These are phyloP conservation scores for Rhizophora apiculata DNA, from an alignment of 345 rosid species.

Conservation along the genomic window DNA sequence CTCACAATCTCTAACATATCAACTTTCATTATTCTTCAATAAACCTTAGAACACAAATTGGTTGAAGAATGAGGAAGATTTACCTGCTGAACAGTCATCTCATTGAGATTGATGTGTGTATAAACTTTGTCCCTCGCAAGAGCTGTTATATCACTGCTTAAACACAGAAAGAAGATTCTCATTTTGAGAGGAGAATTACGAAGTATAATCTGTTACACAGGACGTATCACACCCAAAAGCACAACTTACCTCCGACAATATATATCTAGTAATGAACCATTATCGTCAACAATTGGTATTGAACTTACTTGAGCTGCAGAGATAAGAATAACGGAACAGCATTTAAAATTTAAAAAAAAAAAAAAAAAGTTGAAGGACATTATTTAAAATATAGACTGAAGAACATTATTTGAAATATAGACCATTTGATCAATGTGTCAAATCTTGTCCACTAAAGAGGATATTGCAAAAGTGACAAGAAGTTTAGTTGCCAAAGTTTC, in stretches of 20 bases:
- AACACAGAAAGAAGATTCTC: background rate
- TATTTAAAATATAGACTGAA: background rate
- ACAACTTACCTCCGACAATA: slow-evolving; percentile 30
- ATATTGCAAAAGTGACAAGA: background rate
- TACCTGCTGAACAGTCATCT: slow-evolving; percentile 35
- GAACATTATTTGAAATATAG: background rate
- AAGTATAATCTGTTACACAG: background rate
- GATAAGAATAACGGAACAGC: background rate
- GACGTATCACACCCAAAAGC: background rate
- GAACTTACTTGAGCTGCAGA: slow-evolving; percentile 34
- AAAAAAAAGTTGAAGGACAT: background rate
- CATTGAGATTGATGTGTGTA: slow-evolving; percentile 28
- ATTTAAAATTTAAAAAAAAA: background rate
- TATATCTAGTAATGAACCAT: slow-evolving; percentile 28
- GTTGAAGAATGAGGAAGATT: background rate
- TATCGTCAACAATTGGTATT: slow-evolving; percentile 33
- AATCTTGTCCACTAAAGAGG: background rate
- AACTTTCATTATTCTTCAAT: no score
- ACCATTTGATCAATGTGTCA: background rate
- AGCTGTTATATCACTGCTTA: slow-evolving; percentile 34
- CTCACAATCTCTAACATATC: no score
- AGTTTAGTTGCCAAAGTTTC: background rate
- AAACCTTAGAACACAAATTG: no score
- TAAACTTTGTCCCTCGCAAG: slow-evolving; percentile 30
- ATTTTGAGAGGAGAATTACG: background rate